Percentiles rank a stretch among this genome's conserved stretches.
Conservation (phyloP, 345 rosid species). For the Microthlaspi erraticum region DNA sequence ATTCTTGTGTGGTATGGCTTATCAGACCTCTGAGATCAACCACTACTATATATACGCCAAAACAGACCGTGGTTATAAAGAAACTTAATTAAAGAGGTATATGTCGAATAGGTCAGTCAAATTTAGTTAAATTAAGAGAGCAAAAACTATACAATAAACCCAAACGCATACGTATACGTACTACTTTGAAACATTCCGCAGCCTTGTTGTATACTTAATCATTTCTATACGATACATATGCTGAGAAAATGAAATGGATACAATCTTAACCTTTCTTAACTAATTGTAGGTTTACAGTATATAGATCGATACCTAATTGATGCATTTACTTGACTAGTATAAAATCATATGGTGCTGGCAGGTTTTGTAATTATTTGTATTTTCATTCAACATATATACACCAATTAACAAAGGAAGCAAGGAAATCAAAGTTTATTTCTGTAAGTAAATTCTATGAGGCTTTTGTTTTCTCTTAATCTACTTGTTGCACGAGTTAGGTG, state of each 20-base stretch:
- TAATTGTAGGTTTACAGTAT: background rate
- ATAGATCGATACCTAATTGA: background rate
- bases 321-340: slow-evolving; percentile 4
- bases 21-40: slow-evolving; percentile 9
- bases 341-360: background rate
- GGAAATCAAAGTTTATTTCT: background rate
- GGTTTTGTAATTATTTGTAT: slow-evolving; percentile 2
- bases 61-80: background rate
- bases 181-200: slow-evolving; percentile 41
- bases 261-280: background rate
- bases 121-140: background rate
- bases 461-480: background rate
- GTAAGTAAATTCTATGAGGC: background rate
- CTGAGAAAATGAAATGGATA: background rate
- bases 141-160: slow-evolving; percentile 1
- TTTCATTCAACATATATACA: no score
- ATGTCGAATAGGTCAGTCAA: slow-evolving; percentile 36
- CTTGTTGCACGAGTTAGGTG: background rate
- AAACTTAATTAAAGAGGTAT: background rate
- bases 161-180: slow-evolving; percentile 23
- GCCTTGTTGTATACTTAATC: background rate
- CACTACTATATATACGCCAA: slow-evolving; percentile 22
- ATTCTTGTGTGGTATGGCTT: slow-evolving; percentile 26
- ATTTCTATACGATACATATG: background rate
- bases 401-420: no score